Conservation (phyloP, 164 flowering plant genomes). For the Akebia trifoliata region DNA sequence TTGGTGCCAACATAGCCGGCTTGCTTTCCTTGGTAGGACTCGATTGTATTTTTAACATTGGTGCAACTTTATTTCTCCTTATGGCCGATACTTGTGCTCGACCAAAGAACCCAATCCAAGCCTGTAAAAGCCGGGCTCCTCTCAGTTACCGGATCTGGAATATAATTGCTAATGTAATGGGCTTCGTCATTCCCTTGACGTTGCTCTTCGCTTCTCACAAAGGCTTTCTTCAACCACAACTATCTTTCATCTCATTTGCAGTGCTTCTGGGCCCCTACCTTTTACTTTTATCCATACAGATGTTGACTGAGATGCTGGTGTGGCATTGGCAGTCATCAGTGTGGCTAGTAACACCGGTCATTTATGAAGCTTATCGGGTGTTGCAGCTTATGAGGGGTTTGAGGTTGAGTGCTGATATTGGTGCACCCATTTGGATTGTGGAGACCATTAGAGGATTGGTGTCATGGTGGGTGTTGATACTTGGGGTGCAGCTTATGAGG, state of each 20-base stretch:
- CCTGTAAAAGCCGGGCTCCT: constrained; percentile 50
- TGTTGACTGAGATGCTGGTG: constrained; percentile 75
- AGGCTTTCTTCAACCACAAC: constrained; percentile 54
- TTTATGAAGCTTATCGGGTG: constrained; percentile 78
- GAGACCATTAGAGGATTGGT: constrained; percentile 68
- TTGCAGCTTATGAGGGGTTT: constrained; percentile 86
- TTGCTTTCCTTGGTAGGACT: constrained; percentile 81
- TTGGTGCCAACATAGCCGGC: constrained; percentile 82
- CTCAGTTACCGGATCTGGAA: constrained; percentile 73
- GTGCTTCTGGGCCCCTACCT: constrained; percentile 77
- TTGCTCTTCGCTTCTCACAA: constrained; percentile 46
- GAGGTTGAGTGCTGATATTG: constrained; percentile 68
- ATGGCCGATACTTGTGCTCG: constrained; percentile 85
- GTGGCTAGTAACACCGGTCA: constrained; percentile 86
- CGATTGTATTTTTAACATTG: constrained; percentile 83
- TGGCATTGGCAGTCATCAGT: constrained; percentile 96
- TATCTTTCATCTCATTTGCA: constrained; percentile 51
- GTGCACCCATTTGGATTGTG: constrained; percentile 72
- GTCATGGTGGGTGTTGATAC: constrained; percentile 89
- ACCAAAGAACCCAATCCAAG: constrained; percentile 29
- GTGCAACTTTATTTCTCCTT: constrained; percentile 79
- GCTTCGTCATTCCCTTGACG: constrained; percentile 53
- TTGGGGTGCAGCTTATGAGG: constrained; percentile 94
- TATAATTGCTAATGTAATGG: constrained; percentile 50
- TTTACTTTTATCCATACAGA: constrained; percentile 70